Percentiles rank a stretch among this genome's conserved stretches.
Conservation (phyloP, 2,329 filamentous ascomycete species). For the Aaosphaeria pasadenensis region DNA sequence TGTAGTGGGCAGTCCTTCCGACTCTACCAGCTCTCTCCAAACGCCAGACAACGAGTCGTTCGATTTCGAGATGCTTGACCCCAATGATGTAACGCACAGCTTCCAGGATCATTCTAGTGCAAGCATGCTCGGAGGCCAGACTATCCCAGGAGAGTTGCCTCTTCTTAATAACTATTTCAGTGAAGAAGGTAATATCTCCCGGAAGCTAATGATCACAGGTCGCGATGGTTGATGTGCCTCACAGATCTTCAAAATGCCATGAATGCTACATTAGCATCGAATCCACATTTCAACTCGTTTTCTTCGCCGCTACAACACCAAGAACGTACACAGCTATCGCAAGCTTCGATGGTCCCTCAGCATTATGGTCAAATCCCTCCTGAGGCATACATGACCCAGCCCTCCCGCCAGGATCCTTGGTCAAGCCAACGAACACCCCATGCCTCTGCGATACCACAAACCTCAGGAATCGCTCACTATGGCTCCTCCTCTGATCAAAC, state of each 20-base stretch:
- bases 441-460: constrained; percentile 21
- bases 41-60: constrained; percentile 33
- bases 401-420: constrained; percentile 29
- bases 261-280: constrained; percentile 18
- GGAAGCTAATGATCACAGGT: no score
- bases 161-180: no score
- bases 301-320: background rate
- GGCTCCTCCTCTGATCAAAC: constrained; percentile 27
- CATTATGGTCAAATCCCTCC: constrained; percentile 15
- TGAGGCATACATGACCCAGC: constrained; percentile 22
- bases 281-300: constrained; percentile 11
- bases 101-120: no score
- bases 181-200: no score
- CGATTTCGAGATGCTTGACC: constrained; percentile 30
- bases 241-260: constrained; percentile 24
- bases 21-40: constrained; percentile 33
- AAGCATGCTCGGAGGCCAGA: no score
- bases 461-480: constrained; percentile 24
- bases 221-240: background rate
- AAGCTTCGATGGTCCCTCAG: constrained; percentile 13
- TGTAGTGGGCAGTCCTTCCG: constrained; percentile 23
- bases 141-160: no score
- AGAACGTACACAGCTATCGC: constrained; percentile 9
- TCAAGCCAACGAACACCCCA: constrained; percentile 25
- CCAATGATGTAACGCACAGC: background rate